Evolutionary conservation across 371 early-diverging fungal species (phyloP).

Genomic region (Choanephora cucurbitarum): DNA sequence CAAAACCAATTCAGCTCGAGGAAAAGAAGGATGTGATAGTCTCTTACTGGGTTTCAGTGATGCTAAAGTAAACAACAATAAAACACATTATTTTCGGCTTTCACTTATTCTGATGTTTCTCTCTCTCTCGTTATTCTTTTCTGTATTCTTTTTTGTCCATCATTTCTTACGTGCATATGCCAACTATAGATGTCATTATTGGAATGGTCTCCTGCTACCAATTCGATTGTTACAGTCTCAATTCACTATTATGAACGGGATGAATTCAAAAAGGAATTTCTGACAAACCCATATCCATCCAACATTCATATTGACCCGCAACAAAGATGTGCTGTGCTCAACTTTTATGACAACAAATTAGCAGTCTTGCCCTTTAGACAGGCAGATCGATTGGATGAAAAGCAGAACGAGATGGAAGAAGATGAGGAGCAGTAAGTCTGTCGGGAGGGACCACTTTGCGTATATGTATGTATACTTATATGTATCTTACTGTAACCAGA

Average conservation of each 20-base stretch:
- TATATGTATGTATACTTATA: background rate
- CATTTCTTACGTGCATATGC: background rate
- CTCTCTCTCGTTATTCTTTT: no score
- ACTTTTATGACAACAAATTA: constrained; percentile 84
- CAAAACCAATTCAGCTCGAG: constrained; percentile 63
- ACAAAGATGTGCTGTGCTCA: constrained; percentile 83
- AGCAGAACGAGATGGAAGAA: constrained; percentile 33
- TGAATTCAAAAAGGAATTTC: constrained; percentile 77
- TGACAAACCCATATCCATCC: constrained; percentile 67
- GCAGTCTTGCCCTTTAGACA: constrained; percentile 92
- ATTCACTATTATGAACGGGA: constrained; percentile 97
- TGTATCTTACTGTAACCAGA: constrained; percentile 40
- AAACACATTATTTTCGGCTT: background rate
- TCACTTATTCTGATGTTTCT: no score
- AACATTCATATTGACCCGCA: constrained; percentile 78
- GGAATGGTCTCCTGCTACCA: constrained; percentile 79
- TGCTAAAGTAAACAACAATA: constrained; percentile 76
- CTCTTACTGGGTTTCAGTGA: constrained; percentile 87
- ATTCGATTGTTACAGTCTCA: constrained; percentile 87
- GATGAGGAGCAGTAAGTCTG: constrained; percentile 61
- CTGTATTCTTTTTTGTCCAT: background rate
- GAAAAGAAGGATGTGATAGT: constrained; percentile 77
- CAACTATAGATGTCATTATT: constrained; percentile 80
- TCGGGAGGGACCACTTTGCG: constrained; percentile 3
- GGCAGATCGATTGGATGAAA: constrained; percentile 53